These are phyloP conservation scores for Fagopyrum esculentum DNA, from an alignment of 148 eudicot genomes.

Conservation along the genomic window DNA sequence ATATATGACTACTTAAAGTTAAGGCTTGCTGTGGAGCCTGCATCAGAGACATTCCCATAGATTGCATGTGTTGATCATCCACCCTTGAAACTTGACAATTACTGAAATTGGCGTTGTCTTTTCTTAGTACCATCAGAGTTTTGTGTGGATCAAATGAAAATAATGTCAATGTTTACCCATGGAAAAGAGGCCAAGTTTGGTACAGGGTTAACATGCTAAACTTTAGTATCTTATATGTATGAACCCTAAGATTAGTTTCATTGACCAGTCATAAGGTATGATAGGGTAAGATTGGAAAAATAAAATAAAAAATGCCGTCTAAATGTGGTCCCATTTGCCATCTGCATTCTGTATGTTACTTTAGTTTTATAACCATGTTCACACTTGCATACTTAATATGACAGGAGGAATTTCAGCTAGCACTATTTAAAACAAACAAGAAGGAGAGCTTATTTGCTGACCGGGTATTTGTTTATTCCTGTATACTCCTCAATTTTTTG, in stretches of 20 bases:
- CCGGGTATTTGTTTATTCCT: constrained; percentile 24
- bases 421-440: constrained; percentile 31
- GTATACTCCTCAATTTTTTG: background rate
- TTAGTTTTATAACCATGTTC: background rate
- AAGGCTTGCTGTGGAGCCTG: background rate
- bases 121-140: background rate
- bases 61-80: background rate
- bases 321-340: background rate
- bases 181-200: background rate
- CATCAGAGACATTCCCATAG: background rate
- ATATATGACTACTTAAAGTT: background rate
- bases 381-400: background rate
- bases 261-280: background rate
- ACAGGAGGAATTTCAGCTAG: constrained; percentile 54
- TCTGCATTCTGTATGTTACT: background rate
- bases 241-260: background rate
- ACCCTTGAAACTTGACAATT: background rate
- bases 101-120: background rate
- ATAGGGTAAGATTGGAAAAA: background rate
- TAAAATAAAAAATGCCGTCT: background rate
- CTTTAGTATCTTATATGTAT: background rate
- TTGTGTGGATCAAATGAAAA: background rate
- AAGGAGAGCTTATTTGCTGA: constrained; percentile 37
- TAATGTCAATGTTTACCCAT: background rate
- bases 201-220: background rate